Conservation (phyloP, 345 rosid species). For the Psidium friedrichsthalianum region DNA sequence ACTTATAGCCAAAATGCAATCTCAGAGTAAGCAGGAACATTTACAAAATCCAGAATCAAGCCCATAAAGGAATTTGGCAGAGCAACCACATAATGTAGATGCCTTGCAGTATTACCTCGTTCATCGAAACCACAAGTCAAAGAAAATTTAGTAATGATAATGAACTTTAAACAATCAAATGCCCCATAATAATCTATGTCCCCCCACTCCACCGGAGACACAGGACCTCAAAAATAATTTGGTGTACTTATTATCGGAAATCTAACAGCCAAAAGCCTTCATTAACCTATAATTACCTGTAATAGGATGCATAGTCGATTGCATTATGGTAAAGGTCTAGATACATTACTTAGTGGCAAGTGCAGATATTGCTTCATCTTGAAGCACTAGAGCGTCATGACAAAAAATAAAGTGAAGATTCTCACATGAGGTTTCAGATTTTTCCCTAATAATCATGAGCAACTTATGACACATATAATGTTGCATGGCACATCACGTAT, state of each 20-base stretch:
- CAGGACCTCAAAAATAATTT: not conserved
- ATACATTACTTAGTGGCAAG: not conserved
- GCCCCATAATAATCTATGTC: not conserved
- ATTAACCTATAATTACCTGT: not conserved
- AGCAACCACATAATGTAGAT: not conserved
- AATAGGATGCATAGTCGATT: not conserved
- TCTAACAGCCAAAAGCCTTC: not conserved
- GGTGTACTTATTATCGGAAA: not conserved
- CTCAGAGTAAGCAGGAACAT: not conserved
- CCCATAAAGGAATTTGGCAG: not conserved
- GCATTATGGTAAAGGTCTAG: not conserved
- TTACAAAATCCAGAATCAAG: not conserved
- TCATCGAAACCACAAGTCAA: not conserved
- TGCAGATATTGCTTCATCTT: not conserved
- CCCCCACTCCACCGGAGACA: not conserved
- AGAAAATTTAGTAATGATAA: not conserved
- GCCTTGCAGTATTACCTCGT: not conserved
- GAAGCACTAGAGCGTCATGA: not conserved
- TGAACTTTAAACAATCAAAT: not conserved
- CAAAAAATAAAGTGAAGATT: not conserved
- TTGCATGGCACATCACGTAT: not conserved
- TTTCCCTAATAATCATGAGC: not conserved
- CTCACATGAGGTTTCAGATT: not conserved
- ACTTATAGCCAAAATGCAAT: not conserved
- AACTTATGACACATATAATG: not conserved